Evolutionary conservation across 2,329 filamentous ascomycete species (phyloP).

Genomic region (Thielaviopsis populi): DNA sequence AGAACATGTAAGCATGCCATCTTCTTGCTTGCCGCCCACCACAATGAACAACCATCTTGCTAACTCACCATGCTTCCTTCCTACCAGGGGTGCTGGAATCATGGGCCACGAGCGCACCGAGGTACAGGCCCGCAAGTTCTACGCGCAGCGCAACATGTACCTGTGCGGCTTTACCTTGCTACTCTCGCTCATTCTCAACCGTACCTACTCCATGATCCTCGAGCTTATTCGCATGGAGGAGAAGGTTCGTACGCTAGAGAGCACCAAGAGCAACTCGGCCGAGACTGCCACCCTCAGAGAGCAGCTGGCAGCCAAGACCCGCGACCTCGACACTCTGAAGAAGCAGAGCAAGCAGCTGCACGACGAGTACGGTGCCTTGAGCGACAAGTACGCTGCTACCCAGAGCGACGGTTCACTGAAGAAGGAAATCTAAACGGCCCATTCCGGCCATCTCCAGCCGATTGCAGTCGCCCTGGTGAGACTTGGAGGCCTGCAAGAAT

Average conservation of each 20-base stretch:
- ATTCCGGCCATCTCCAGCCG: neutral
- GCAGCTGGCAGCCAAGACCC: slow-evolving; percentile 64
- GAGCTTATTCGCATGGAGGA: slow-evolving; percentile 85
- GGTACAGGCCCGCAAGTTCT: slow-evolving; percentile 98
- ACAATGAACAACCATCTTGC: slow-evolving; percentile 6
- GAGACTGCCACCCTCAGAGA: slow-evolving; percentile 56
- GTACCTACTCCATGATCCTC: slow-evolving; percentile 94
- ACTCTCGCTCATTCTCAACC: slow-evolving; percentile 96
- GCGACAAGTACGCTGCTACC: slow-evolving; percentile 60
- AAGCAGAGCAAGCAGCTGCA: slow-evolving; percentile 77
- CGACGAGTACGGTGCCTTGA: slow-evolving; percentile 71
- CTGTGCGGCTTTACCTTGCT: slow-evolving; percentile 98
- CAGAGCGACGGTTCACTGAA: slow-evolving; percentile 36
- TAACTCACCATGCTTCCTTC: neutral
- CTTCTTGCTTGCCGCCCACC: neutral
- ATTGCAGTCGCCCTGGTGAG: neutral
- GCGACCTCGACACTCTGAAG: slow-evolving; percentile 74
- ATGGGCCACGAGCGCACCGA: slow-evolving; percentile 93
- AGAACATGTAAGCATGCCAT: slow-evolving; percentile 27
- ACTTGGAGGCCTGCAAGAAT: too few species aligned
- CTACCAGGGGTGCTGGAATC: slow-evolving; percentile 39
- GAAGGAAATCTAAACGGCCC: slow-evolving; percentile 39
- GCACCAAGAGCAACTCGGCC: slow-evolving; percentile 44
- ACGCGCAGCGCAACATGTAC: slow-evolving; percentile 99
- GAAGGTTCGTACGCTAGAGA: slow-evolving; percentile 68